Evolutionary conservation across 768 basidiomycete species (phyloP), one percentile per base, ranked within the genome.

Genomic region (Gelatoporia subvermispora): DNA sequence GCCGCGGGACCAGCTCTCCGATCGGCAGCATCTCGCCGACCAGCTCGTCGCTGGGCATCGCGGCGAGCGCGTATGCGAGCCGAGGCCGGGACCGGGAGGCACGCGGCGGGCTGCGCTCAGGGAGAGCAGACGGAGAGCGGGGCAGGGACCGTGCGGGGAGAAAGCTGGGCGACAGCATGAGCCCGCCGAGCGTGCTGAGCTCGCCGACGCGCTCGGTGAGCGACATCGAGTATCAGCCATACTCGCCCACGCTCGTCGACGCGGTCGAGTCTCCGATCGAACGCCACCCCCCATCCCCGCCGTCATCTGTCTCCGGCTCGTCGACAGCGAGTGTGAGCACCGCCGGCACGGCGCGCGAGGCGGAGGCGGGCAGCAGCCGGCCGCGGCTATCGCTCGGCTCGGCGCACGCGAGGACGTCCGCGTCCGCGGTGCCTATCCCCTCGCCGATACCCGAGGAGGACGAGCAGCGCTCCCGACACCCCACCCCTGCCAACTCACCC

Each of bases 401-500:
- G 5, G 23, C 35, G 2, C 21, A 28, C 1, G 22, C 47, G 18
- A 40, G 36, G 47, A 28, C 37, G n/a, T n/a, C n/a, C n/a, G n/a
- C 37, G 25, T 40, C n/a, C 21, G 41, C 49, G 39, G 34, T 54
- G 28, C 45, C 50, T 8, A 56, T 61, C 7, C 63, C 63, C 5
- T 53, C 58, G 21, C 62, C 63, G 23, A 61, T 64, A 25, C 58
- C 65, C 21, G 66, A 68, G 47, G 71, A 69, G 47, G 69, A 72
- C 48, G 64, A 70, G 44, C 66, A 64, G 62, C 51, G 64, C 59
- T 68, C 68, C 43, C 61, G 68, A 20, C 71, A 76, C 43, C 79
- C 79, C 16, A 84, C 84, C 1, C 84, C 84, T 8, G 73, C 80
- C 16, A 85, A 81, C 56, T 83, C 83, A 23, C 84, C 83, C 17